Evolutionary conservation across 768 basidiomycete genomes (phyloP).

Genomic region (Steccherinum ochraceum): DNA sequence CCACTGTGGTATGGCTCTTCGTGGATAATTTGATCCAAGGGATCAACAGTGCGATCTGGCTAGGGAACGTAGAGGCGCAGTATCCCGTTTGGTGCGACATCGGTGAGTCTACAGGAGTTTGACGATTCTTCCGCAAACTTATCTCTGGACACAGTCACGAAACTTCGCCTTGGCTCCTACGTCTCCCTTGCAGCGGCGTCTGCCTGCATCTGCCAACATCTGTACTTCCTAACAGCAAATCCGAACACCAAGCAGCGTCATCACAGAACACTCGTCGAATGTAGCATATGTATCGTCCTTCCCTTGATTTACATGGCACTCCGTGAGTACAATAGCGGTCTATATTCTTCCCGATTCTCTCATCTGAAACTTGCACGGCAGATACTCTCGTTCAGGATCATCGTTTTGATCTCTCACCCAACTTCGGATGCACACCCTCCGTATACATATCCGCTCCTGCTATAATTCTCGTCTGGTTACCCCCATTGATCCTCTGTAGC

Average conservation of each 20-base stretch:
- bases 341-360: not conserved
- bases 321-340: constrained; percentile 19
- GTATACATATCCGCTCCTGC: constrained; percentile 31
- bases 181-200: constrained; percentile 15
- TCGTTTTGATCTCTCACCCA: constrained; percentile 26
- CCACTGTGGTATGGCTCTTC: constrained; percentile 26
- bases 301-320: constrained; percentile 26
- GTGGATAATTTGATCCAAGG: constrained; percentile 28
- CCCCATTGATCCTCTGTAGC: constrained; percentile 37
- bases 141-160: constrained; percentile 10
- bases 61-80: constrained; percentile 16
- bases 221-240: constrained; percentile 9
- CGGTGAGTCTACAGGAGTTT: constrained; percentile 15
- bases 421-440: constrained; percentile 23
- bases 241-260: constrained; percentile 8
- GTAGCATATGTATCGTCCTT: constrained; percentile 17
- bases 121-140: not conserved
- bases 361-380: not conserved
- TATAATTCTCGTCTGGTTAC: constrained; percentile 38
- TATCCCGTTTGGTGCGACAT: constrained; percentile 33
- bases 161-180: constrained; percentile 15
- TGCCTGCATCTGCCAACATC: constrained; percentile 9
- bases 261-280: constrained; percentile 12
- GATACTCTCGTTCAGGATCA: constrained; percentile 28
- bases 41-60: constrained; percentile 30